Percentiles rank a stretch among this genome's conserved stretches.
phyloP scores from a whole-genome alignment of 1,284 basidiomycete genomes.

The Rhizopogon hawkerae region DNA sequence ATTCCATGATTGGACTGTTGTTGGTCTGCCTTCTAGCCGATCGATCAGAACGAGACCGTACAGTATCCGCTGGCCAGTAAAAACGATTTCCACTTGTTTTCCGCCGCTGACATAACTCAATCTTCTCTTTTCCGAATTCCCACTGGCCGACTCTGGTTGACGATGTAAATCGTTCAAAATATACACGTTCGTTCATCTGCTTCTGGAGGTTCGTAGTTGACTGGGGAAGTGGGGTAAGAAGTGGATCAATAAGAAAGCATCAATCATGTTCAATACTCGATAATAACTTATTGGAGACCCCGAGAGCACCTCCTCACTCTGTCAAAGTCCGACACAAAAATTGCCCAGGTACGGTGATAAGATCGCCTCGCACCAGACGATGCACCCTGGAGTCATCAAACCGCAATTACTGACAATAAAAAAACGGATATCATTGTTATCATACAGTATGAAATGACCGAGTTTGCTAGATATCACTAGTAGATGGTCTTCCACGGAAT shows the following conservation, averaged over 20 bases:
- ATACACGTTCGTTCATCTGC: too few species aligned
- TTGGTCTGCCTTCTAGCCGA: background rate
- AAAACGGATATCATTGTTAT: background rate
- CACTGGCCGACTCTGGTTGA: background rate
- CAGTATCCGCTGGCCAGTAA: background rate
- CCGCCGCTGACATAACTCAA: background rate
- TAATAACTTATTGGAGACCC: too few species aligned
- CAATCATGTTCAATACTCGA: too few species aligned
- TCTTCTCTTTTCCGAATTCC: background rate
- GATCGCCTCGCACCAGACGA: too few species aligned
- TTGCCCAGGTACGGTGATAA: too few species aligned
- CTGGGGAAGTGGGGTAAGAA: too few species aligned
- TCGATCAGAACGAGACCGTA: background rate
- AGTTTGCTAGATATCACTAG: background rate
- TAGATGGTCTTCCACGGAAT: background rate
- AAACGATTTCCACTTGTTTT: background rate
- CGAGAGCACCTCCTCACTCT: too few species aligned
- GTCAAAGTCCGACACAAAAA: too few species aligned
- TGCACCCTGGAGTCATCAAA: too few species aligned
- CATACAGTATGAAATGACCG: background rate
- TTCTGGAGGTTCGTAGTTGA: too few species aligned
- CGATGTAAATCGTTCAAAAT: background rate
- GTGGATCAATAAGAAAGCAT: too few species aligned
- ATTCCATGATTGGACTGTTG: too few species aligned
- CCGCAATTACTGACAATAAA: background rate